Base-by-base conservation (phyloP, 495 filamentous ascomycete species). In the Tirmania nivea region DNA sequence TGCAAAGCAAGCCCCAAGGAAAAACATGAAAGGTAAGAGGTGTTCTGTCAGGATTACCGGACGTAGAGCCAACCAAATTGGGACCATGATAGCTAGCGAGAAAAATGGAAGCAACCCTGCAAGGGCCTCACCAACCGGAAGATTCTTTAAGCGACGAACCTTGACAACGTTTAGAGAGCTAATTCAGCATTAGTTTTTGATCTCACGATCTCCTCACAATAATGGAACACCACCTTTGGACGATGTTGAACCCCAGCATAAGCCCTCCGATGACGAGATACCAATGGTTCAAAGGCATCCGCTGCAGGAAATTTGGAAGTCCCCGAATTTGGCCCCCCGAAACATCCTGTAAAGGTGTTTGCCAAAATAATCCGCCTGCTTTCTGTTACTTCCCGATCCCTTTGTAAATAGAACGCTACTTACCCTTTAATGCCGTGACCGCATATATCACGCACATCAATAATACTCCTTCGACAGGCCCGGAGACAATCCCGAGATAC, bases 391-490 rank as follows among this genome's bases (percentile, higher is more conserved):
- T n/a, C n/a, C 36, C 10, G 36, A 42, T 42, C n/a, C 36, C 10
- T 42, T 42, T 10, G 36, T 42, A 42, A 10, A 42, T 9, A 42
- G n/a, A 9, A 42, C n/a, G 36, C n/a, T 10, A 42, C 36, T 10
- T 42, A 54, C 90, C 90, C 62, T 81, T 75, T 62, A 79, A 75
- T 16, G 83, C 86, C 1, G 90, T 96, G 49, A 90, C 62, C n/a
- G 76, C 78, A 66, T 88, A 97, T 37, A 97, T 79, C 34, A 73
- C 64, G 60, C 81, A 83, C 5, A 96, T 71, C 45, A 84, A 86
- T 47, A 96, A 70, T 54, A 97, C 81, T 34, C 90, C 90, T 69
- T 97, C 90, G 45, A 97, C 90, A 7, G 90, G 90, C 0, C 90
- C 90, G 57, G 88, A 95, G 55, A 97, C 73, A 59, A 96, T 70